phyloP scores from a whole-genome alignment of 2,329 filamentous ascomycete genomes.

The Fusarium falciforme region DNA sequence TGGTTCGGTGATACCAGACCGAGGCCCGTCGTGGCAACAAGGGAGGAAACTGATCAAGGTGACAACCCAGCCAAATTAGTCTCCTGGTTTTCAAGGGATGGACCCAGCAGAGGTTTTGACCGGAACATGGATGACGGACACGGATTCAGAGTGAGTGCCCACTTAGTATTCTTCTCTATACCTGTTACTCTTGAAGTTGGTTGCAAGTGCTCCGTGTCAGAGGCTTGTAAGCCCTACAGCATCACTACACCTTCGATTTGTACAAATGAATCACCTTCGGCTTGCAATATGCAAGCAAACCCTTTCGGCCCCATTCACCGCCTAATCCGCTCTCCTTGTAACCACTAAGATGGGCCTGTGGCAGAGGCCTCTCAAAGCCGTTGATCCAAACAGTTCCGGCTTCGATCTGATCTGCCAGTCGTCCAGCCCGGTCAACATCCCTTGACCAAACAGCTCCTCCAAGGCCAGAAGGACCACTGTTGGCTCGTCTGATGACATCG shows the following conservation, averaged over 20 bases:
- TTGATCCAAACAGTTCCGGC: constrained; percentile 71
- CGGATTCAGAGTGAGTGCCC: too few relatives aligned
- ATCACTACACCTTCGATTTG: not conserved
- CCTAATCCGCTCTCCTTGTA: constrained; percentile 57
- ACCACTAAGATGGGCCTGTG: constrained; percentile 52
- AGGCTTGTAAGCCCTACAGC: too few relatives aligned
- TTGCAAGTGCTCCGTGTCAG: too few relatives aligned
- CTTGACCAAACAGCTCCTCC: constrained; percentile 67
- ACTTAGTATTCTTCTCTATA: too few relatives aligned
- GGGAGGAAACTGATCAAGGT: too few relatives aligned
- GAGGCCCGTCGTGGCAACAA: too few relatives aligned
- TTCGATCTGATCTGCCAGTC: constrained; percentile 64
- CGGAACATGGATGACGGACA: too few relatives aligned
- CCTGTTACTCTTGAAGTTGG: too few relatives aligned
- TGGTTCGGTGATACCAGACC: too few relatives aligned
- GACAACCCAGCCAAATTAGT: too few relatives aligned
- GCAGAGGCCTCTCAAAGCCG: constrained; percentile 54
- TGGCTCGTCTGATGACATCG: constrained; percentile 66
- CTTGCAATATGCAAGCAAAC: constrained; percentile 31
- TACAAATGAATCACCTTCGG: constrained; percentile 12
- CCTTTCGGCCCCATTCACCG: constrained; percentile 52
- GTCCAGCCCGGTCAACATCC: constrained; percentile 60
- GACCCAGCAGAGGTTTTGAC: too few relatives aligned
- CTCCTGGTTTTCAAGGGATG: too few relatives aligned
- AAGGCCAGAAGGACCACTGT: constrained; percentile 63